Evolutionary conservation across 306 rosid genomes (phyloP).

Genomic region (Glycyrrhiza uralensis): DNA sequence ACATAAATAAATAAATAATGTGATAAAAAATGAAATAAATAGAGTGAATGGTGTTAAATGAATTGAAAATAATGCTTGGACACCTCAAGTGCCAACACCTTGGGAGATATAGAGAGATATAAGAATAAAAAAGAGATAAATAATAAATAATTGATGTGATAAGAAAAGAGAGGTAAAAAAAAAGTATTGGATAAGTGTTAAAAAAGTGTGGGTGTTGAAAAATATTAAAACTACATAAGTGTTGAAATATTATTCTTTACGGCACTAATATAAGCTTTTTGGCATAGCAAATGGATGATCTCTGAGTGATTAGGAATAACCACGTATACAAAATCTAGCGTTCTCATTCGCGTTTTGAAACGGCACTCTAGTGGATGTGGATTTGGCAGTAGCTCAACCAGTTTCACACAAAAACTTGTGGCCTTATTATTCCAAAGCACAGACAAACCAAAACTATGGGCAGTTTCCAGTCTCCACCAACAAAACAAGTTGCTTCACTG

Average conservation of each 20-base stretch:
- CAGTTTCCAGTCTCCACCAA: slow-evolving; percentile 45
- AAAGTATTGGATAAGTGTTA: too few species aligned
- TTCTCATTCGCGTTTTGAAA: slow-evolving; percentile 3
- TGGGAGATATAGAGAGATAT: too few species aligned
- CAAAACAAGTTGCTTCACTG: slow-evolving; percentile 53
- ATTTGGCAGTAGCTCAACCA: not conserved
- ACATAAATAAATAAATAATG: too few species aligned
- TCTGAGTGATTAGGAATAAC: not conserved
- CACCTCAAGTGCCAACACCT: too few species aligned
- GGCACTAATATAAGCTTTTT: not conserved
- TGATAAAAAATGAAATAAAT: too few species aligned
- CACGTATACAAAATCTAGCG: not conserved
- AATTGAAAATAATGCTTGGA: too few species aligned
- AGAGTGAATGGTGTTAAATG: too few species aligned
- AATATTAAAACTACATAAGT: too few species aligned
- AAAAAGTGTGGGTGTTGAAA: too few species aligned
- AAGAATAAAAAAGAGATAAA: too few species aligned
- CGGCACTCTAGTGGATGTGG: slow-evolving; percentile 1
- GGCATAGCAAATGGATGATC: not conserved
- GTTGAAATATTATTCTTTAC: too few species aligned
- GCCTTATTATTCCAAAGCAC: slow-evolving; percentile 26
- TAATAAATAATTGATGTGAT: too few species aligned
- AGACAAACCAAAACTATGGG: slow-evolving; percentile 76
- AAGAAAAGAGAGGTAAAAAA: not conserved
- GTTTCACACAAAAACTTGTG: slow-evolving; percentile 41